These are phyloP conservation scores for Neltuma alba DNA, from an alignment of 306 rosid genomes.

Conservation along the genomic window DNA sequence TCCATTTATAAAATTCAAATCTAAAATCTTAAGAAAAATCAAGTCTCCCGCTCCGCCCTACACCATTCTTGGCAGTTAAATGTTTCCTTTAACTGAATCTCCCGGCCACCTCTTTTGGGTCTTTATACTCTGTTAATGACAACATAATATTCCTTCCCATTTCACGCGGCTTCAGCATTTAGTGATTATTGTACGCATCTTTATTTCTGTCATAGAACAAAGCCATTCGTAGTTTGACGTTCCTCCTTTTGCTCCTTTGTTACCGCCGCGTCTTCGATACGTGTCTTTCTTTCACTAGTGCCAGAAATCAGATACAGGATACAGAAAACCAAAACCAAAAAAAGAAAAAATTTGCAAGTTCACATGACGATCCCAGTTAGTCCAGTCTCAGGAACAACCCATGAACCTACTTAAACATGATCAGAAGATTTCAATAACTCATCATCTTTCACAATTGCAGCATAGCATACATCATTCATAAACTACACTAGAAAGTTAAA, in stretches of 20 bases:
- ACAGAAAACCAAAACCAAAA: neutral
- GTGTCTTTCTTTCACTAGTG: neutral
- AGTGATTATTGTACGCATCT: neutral
- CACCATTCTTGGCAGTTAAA: neutral
- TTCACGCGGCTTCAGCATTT: neutral
- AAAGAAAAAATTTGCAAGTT: neutral
- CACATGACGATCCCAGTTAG: neutral
- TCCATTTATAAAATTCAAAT: neutral
- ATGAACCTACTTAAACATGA: slow-evolving; percentile 47
- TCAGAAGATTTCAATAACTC: slow-evolving; percentile 40
- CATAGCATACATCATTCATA: slow-evolving; percentile 42
- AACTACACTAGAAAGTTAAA: slow-evolving; percentile 31
- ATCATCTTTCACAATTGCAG: slow-evolving; percentile 37
- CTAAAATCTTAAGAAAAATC: neutral
- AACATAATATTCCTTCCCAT: neutral
- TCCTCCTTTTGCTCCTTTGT: neutral
- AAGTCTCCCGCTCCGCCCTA: neutral
- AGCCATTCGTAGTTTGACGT: neutral
- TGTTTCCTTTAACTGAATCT: neutral
- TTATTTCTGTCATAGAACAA: neutral
- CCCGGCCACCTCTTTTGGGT: neutral
- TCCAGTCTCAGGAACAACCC: slow-evolving; percentile 19
- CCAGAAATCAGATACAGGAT: neutral
- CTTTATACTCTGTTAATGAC: neutral
- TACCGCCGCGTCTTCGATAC: neutral